phyloP scores from a whole-genome alignment of 306 rosid genomes.

The Ceratonia siliqua region DNA sequence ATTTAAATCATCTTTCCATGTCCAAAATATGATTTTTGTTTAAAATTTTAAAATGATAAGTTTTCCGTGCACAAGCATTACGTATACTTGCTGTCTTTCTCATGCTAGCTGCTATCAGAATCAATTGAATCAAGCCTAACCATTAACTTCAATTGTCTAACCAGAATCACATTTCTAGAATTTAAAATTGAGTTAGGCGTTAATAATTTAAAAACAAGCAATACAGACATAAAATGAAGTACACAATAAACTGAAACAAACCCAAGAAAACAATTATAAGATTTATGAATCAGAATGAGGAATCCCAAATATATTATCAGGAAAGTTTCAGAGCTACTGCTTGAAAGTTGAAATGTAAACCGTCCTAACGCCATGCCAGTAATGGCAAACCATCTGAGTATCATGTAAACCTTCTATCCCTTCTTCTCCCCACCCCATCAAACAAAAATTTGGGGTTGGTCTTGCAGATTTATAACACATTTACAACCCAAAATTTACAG shows the following conservation, averaged over 20 bases:
- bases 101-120: too few species aligned
- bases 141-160: too few species aligned
- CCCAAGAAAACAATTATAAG: neutral
- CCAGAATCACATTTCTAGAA: too few species aligned
- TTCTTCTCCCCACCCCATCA: slow-evolving; percentile 18
- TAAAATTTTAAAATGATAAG: too few species aligned
- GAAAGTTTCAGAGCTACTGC: neutral
- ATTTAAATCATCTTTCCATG: too few species aligned
- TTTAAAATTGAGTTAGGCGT: too few species aligned
- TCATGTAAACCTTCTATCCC: slow-evolving; percentile 9
- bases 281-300: neutral
- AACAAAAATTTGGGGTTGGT: slow-evolving; percentile 36
- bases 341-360: neutral
- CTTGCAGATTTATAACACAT: slow-evolving; percentile 12
- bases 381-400: neutral
- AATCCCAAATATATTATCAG: neutral
- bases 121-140: too few species aligned
- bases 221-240: too few species aligned
- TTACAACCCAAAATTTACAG: slow-evolving; percentile 29
- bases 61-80: too few species aligned
- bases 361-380: neutral
- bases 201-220: too few species aligned
- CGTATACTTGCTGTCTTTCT: too few species aligned
- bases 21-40: too few species aligned
- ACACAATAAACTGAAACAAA: neutral